Evolutionary conservation across 1,284 basidiomycete genomes (phyloP).

Genomic region (Fereydounia khargensis): DNA sequence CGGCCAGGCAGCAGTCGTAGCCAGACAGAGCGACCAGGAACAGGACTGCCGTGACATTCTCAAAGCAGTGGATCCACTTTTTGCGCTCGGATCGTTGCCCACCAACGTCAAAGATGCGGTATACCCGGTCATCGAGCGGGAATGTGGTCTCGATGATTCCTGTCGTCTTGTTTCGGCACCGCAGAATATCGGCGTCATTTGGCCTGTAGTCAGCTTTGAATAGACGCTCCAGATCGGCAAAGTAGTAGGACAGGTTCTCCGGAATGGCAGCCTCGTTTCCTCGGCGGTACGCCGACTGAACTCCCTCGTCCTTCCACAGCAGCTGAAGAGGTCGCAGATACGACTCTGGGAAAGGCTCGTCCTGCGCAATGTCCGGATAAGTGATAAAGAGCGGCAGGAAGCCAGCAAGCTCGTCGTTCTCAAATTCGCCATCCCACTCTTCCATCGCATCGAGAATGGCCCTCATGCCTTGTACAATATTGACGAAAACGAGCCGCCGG

Average conservation of each 20-base stretch:
- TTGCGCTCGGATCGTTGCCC: conserved; percentile 84
- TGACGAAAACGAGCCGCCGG: conserved; percentile 85
- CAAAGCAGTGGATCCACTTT: conserved; percentile 64
- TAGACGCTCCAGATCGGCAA: conserved; percentile 72
- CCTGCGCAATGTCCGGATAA: conserved; percentile 63
- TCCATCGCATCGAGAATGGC: conserved; percentile 83
- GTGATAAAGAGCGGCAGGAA: conserved; percentile 36
- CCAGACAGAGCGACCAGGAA: conserved; percentile 83
- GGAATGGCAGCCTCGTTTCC: conserved; percentile 84
- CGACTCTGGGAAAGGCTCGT: conserved; percentile 70
- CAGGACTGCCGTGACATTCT: conserved; percentile 70
- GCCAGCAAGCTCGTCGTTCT: conserved; percentile 58
- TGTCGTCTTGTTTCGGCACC: conserved; percentile 79
- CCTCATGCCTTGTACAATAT: conserved; percentile 79
- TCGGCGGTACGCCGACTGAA: conserved; percentile 71
- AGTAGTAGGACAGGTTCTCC: conserved; percentile 72
- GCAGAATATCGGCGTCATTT: conserved; percentile 73
- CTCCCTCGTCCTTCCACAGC: conserved; percentile 75
- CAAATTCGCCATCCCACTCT: conserved; percentile 74
- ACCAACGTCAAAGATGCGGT: conserved; percentile 80
- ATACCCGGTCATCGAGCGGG: conserved; percentile 58
- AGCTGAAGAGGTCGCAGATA: conserved; percentile 69
- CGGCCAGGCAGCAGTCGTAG: conserved; percentile 87
- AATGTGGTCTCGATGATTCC: conserved; percentile 94
- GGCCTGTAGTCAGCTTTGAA: conserved; percentile 72